Percentiles rank a stretch among this genome's conserved stretches.
These are phyloP conservation scores for Metarhizium robertsii DNA, from an alignment of 2,329 filamentous ascomycete species.

Conservation along the genomic window DNA sequence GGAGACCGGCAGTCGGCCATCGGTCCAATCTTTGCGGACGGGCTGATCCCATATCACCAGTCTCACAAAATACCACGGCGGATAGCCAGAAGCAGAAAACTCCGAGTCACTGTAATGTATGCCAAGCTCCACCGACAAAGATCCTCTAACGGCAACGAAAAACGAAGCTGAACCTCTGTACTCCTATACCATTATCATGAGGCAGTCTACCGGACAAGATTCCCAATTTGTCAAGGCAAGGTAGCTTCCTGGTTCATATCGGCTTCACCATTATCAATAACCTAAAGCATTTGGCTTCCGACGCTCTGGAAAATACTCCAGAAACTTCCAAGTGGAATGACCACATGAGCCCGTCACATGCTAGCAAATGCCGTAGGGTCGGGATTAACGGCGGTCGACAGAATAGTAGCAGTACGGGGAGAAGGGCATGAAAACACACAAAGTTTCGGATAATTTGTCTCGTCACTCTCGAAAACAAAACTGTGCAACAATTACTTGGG, in stretches of 20 bases:
- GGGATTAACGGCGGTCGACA: not conserved
- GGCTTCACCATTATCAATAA: not conserved
- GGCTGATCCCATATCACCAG: not conserved
- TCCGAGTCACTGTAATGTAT: not conserved
- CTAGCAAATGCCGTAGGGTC: not conserved
- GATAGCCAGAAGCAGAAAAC: not conserved
- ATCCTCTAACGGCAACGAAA: not conserved
- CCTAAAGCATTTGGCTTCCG: not conserved
- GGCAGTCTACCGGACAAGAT: not conserved
- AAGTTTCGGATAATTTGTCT: not conserved
- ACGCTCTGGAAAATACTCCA: not conserved
- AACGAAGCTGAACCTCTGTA: not conserved
- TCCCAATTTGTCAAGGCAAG: not conserved
- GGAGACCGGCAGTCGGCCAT: not conserved
- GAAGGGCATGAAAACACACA: not conserved
- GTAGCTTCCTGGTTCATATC: not conserved
- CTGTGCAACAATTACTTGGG: not conserved
- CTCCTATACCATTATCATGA: not conserved
- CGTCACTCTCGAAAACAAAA: not conserved
- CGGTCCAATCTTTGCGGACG: not conserved
- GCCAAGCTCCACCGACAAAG: not conserved
- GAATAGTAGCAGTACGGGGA: not conserved
- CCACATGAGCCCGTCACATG: not conserved
- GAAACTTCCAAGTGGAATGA: no score
- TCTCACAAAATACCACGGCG: not conserved